phyloP scores from a whole-genome alignment of 2,329 filamentous ascomycete species.

The Fusarium sp. region DNA sequence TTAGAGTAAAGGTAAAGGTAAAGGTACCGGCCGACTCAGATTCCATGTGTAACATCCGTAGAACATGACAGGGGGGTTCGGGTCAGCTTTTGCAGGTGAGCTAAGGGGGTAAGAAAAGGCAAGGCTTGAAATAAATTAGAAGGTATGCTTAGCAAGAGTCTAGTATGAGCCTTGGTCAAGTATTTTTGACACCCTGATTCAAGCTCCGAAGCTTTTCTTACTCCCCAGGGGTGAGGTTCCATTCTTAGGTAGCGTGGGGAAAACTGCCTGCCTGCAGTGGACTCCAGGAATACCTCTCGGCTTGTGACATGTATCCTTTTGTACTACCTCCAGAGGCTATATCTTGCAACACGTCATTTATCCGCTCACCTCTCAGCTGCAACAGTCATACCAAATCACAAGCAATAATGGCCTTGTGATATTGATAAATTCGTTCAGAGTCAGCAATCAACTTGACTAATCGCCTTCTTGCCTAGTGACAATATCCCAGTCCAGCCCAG shows the following conservation, averaged over 20 bases:
- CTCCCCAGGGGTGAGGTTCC: neutral
- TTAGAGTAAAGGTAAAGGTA: constrained; percentile 17
- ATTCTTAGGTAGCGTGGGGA: constrained; percentile 28
- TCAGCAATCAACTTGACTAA: constrained; percentile 11
- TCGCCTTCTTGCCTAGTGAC: neutral
- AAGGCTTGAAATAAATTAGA: neutral
- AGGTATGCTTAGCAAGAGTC: rapidly evolving
- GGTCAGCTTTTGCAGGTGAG: constrained; percentile 14
- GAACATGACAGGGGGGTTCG: constrained; percentile 2
- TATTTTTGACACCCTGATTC: neutral
- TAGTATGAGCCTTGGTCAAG: too few species aligned
- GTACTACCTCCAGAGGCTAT: neutral
- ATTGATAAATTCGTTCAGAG: neutral
- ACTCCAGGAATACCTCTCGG: constrained; percentile 27
- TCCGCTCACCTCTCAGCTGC: constrained; percentile 1
- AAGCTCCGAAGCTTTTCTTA: neutral
- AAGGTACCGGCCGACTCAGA: constrained; percentile 36
- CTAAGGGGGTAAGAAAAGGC: neutral
- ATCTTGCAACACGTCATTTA: constrained; percentile 12
- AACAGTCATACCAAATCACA: neutral
- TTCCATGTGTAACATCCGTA: constrained; percentile 41
- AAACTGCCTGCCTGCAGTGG: constrained; percentile 1
- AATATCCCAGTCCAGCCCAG: neutral
- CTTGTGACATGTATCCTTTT: constrained; percentile 22
- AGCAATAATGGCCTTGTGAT: neutral